A percentile compares a stretch with the other conserved stretches of the same genome.
These are phyloP conservation scores for Leishmania tropica DNA, from an alignment of 208 protist genomes.

Conservation along the genomic window DNA sequence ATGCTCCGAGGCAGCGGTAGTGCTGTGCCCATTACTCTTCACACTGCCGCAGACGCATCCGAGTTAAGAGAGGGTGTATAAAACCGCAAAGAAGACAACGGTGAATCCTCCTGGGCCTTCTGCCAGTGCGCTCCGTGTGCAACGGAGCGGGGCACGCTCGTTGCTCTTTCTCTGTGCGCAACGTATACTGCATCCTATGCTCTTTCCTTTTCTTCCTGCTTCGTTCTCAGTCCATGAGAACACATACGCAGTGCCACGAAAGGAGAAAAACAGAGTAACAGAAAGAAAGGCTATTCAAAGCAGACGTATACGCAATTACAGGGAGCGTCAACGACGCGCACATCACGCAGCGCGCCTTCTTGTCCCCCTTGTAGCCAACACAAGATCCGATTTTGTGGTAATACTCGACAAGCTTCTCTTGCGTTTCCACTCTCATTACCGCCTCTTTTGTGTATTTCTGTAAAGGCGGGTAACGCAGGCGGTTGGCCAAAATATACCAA, in stretches of 20 bases:
- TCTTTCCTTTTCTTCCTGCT: constrained; percentile 4
- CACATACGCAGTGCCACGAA: neutral
- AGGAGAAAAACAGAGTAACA: neutral
- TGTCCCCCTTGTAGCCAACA: neutral
- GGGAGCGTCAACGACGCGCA: neutral
- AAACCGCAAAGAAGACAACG: neutral
- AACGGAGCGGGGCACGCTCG: neutral
- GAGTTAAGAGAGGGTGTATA: neutral
- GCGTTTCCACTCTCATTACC: neutral
- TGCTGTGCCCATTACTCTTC: neutral
- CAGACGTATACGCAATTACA: neutral
- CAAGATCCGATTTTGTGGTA: neutral
- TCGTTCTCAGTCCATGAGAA: neutral
- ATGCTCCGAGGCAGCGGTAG: neutral
- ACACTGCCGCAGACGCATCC: neutral
- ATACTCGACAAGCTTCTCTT: neutral
- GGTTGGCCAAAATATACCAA: too few relatives aligned
- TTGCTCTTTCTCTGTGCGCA: neutral
- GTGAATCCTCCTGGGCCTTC: neutral
- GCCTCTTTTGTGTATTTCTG: neutral
- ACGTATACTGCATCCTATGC: neutral
- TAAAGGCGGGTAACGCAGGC: neutral
- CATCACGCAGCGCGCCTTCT: neutral
- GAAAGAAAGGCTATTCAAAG: neutral
- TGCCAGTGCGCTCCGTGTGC: neutral